phyloP scores from a whole-genome alignment of 1,284 basidiomycete genomes.

The Erythrobasidium hasegawianum region DNA sequence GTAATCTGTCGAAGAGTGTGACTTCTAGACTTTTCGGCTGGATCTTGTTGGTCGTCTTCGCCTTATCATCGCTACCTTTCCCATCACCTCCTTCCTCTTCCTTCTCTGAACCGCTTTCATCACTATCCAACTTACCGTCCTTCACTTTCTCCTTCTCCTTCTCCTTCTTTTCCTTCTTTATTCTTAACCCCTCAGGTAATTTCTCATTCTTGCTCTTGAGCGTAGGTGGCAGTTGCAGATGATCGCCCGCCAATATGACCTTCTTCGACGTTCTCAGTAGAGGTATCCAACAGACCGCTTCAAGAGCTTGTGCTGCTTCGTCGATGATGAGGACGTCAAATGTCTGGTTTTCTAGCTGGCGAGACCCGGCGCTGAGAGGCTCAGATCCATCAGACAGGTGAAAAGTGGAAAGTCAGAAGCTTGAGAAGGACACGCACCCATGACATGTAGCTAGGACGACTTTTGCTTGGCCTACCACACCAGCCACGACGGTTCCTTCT shows the following conservation, averaged over 20 bases:
- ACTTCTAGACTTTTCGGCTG: slow-evolving; percentile 58
- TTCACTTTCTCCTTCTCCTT: slow-evolving; percentile 35
- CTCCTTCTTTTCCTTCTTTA: slow-evolving; percentile 29
- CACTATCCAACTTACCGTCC: slow-evolving; percentile 20
- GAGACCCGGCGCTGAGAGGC: slow-evolving; percentile 64
- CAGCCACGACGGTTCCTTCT: slow-evolving; percentile 73
- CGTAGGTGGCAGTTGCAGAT: slow-evolving; percentile 73
- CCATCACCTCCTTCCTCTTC: slow-evolving; percentile 22
- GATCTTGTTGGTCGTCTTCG: not conserved
- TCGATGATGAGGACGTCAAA: slow-evolving; percentile 95
- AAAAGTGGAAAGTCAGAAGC: not conserved
- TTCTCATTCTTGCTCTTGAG: slow-evolving; percentile 59
- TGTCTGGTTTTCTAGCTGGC: slow-evolving; percentile 66
- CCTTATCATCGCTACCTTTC: not conserved
- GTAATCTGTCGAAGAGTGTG: slow-evolving; percentile 86
- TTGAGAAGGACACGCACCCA: slow-evolving; percentile 51
- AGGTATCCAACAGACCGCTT: slow-evolving; percentile 94
- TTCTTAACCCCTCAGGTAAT: not conserved
- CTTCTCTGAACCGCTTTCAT: too few species aligned
- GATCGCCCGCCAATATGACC: slow-evolving; percentile 63
- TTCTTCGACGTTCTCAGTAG: slow-evolving; percentile 78
- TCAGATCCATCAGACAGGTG: not conserved
- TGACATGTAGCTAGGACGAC: slow-evolving; percentile 91
- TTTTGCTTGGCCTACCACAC: slow-evolving; percentile 74
- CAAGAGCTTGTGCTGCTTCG: slow-evolving; percentile 91